Percentiles rank a stretch among this genome's conserved stretches.
Conservation (phyloP, 805 yeast genomes). For the Kodamaea kakaduensis region DNA sequence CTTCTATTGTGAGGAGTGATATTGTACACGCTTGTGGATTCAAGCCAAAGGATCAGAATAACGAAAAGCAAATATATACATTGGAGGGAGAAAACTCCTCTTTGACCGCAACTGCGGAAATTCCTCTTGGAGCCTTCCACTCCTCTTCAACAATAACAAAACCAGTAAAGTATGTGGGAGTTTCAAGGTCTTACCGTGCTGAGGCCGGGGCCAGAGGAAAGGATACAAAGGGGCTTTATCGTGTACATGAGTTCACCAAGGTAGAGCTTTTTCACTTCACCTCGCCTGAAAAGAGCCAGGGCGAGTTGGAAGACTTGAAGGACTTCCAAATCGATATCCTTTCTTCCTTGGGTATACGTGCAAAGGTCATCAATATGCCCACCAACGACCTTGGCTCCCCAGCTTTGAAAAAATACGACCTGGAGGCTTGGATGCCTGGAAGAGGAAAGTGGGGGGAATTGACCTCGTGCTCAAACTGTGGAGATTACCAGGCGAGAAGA, state of each 20-base stretch:
- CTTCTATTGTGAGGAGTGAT: constrained; percentile 77
- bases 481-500: constrained; percentile 86
- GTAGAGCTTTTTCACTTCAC: constrained; percentile 86
- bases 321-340: constrained; percentile 64
- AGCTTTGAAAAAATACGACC: constrained; percentile 85
- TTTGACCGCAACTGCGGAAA: constrained; percentile 92
- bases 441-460: constrained; percentile 90
- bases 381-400: constrained; percentile 90
- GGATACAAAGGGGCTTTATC: constrained; percentile 85
- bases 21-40: constrained; percentile 89
- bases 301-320: constrained; percentile 57
- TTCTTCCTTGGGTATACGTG: constrained; percentile 64
- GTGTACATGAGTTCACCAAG: constrained; percentile 96
- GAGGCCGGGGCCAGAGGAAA: constrained; percentile 97
- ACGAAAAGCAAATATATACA: constrained; percentile 80
- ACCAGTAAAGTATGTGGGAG: constrained; percentile 68
- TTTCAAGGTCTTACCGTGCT: constrained; percentile 84
- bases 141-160: constrained; percentile 48
- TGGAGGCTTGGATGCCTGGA: constrained; percentile 99
- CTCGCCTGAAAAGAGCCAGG: constrained; percentile 40
- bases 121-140: constrained; percentile 80
- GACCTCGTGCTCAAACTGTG: constrained; percentile 86
- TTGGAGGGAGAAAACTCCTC: constrained; percentile 54
- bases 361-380: constrained; percentile 85
- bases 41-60: constrained; percentile 83